Base-by-base conservation (phyloP, 805 yeast species). In the Maudiozyma saulgeensis region DNA sequence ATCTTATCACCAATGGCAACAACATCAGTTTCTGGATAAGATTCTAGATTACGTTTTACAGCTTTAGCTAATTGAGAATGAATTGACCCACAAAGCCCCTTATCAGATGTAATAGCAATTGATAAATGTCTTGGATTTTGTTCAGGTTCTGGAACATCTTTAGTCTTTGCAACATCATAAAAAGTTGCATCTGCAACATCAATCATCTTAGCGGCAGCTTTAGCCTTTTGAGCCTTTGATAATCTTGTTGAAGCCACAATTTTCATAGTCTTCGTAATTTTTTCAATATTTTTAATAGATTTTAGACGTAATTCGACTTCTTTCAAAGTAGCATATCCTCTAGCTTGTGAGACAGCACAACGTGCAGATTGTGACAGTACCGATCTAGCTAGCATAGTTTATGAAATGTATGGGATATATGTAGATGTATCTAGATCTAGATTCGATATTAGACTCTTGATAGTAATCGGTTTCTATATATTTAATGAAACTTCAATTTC, bases 241-340 rank as follows among this genome's bases (percentile, higher is more conserved):
- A 93, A 81, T 76, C 96, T 85, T 61, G 99, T 93, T 41, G 98
- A 91, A 41, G 99, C 99, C 65, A 93, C 99, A 74, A 93, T 84
- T 79, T 90, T 93, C 98, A 93, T 93, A 72, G 99, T 93, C 76
- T 93, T 93, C 75, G 99, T 93, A 76, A 93, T 93, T 79, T 93
- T 93, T 77, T 93, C 97, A 71, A 93, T 91, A 80, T 93, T 93
- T 79, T 91, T 93, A 71, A 93, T 93, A 58, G 97, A 88, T 78
- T 93, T 93, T 69, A 93, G 82, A 78, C 99, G 95, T 72, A 80
- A 85, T 78, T 93, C 99, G 67, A 93, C 95, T 75, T 93, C 99
- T 77, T 97, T 91, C 70, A 93, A 80, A 61, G 99, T 93, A 66
- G 99, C 99, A 78, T 88, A 91, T 78, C 82, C 83, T 84, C 96